phyloP scores from a whole-genome alignment of 352 stramenopile species.

The Phytophthora gonapodyides region DNA sequence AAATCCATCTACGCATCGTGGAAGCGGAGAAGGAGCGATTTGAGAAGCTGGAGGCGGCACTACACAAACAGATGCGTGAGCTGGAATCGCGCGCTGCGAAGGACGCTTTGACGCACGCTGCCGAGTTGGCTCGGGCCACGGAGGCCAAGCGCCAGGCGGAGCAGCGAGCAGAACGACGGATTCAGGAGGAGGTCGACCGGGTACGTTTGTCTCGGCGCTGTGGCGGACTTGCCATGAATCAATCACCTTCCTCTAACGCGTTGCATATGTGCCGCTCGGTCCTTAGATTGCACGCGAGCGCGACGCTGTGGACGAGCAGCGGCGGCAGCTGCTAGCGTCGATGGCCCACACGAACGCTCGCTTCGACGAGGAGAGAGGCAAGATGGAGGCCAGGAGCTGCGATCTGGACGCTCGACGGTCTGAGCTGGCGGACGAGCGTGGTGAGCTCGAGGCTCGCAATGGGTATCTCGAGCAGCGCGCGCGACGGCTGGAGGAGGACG shows the following conservation, averaged over 20 bases:
- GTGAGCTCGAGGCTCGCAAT: slow-evolving; percentile 50
- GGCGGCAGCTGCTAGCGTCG: slow-evolving; percentile 61
- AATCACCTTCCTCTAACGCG: slow-evolving; percentile 1
- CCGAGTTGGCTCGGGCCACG: slow-evolving; percentile 42
- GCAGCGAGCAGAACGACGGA: slow-evolving; percentile 60
- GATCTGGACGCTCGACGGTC: slow-evolving; percentile 62
- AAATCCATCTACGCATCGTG: slow-evolving; percentile 57
- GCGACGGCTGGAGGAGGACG: slow-evolving; percentile 51
- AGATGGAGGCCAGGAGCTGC: slow-evolving; percentile 56
- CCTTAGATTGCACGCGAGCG: slow-evolving; percentile 66
- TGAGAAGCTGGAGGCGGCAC: slow-evolving; percentile 59
- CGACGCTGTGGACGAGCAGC: slow-evolving; percentile 73
- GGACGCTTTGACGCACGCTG: slow-evolving; percentile 47
- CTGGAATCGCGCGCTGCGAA: slow-evolving; percentile 52
- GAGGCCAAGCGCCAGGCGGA: slow-evolving; percentile 48
- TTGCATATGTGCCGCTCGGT: background rate
- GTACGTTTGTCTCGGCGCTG: slow-evolving; percentile 20
- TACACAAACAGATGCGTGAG: slow-evolving; percentile 56
- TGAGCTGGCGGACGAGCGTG: slow-evolving; percentile 64
- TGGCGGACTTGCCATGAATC: background rate
- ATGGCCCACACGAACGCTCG: slow-evolving; percentile 55
- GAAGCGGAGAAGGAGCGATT: slow-evolving; percentile 68
- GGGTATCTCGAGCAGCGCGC: slow-evolving; percentile 60
- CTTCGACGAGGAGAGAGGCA: slow-evolving; percentile 73
- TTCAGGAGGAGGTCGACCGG: slow-evolving; percentile 63